Base-by-base conservation (phyloP, 2,329 filamentous ascomycete genomes). In the Aspergillus brunneoviolaceus region DNA sequence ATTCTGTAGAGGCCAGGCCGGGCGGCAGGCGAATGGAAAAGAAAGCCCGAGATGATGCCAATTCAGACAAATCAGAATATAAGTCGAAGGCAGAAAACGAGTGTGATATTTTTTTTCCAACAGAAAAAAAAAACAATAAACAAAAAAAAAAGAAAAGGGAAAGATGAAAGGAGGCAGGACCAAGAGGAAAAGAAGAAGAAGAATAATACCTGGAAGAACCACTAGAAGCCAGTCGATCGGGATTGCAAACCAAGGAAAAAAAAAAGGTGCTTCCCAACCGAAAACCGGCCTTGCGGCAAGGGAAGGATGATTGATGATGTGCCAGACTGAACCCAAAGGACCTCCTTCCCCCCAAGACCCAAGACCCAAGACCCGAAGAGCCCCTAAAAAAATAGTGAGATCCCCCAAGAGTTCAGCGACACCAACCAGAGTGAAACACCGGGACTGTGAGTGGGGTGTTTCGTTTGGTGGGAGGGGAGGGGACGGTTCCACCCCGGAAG, bases 181-280 rank as follows among this genome's bases (percentile, higher is more conserved):
- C 45, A 31, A 33, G 51, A 45, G 42, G 52, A 35, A 57, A 33
- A 48, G 51, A 45, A 19, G 27, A 53, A 53, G 29, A 39, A 53
- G 10, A 25, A 42, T 39, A 45, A n/a, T 23, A 42, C 39, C 39
- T 45, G 39, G 39, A 45, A 19, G 39, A 45, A 45, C 39, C 39
- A 45, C 14, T 45, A 19, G 39, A 16, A 16, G 39, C 19, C 25
- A 51, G n/a, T 35, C 51, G 51, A 52, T 35, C n/a, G 21, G 31
- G 14, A 35, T 53, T 12, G 33, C 51, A 27, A 53, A 53, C 51
- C 51, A 53, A 53, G 51, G 51, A 53, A 53, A 53, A 35, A 52
- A 16, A 16, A 14, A 29, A 19, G 14, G 39, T 27, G 33, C 35
- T 42, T 42, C 33, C 33, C 21, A 53, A 42, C 51, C 51, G 33